phyloP scores from a whole-genome alignment of 768 basidiomycete species.

The Amanita fuliginea region DNA sequence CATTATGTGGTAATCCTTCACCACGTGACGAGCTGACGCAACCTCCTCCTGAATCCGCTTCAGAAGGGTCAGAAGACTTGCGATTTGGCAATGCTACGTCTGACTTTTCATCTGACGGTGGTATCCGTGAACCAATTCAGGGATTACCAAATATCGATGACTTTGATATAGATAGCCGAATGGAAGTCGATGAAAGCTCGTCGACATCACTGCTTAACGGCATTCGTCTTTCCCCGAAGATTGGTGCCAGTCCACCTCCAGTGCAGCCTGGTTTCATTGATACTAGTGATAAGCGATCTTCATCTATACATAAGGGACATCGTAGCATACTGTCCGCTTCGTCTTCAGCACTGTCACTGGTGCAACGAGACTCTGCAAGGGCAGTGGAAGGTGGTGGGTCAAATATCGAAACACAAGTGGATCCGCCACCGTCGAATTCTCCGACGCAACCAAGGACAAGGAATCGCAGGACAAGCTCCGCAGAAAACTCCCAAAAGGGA shows the following conservation, averaged over 20 bases:
- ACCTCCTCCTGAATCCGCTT: not conserved
- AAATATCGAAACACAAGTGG: not conserved
- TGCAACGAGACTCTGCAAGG: not conserved
- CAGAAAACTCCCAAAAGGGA: too few species aligned
- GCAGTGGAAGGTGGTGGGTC: not conserved
- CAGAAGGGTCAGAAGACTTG: conserved; percentile 2
- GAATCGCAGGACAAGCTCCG: not conserved
- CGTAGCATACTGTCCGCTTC: too few species aligned
- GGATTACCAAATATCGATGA: too few species aligned
- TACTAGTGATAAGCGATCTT: not conserved
- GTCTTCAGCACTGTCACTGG: not conserved
- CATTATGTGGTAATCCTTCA: not conserved
- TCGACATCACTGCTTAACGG: not conserved
- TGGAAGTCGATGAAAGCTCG: not conserved
- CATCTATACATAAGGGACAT: too few species aligned
- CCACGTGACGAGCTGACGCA: not conserved
- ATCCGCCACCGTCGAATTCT: not conserved
- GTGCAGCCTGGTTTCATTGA: not conserved
- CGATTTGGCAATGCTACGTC: not conserved
- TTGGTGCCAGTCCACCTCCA: not conserved
- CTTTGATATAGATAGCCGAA: not conserved
- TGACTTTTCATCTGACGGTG: not conserved
- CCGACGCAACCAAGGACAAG: too few species aligned
- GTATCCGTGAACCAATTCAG: not conserved
- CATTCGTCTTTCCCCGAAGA: not conserved